These are phyloP conservation scores for Secale cereale DNA, from an alignment of 176 grass and related monocot species.

Conservation along the genomic window DNA sequence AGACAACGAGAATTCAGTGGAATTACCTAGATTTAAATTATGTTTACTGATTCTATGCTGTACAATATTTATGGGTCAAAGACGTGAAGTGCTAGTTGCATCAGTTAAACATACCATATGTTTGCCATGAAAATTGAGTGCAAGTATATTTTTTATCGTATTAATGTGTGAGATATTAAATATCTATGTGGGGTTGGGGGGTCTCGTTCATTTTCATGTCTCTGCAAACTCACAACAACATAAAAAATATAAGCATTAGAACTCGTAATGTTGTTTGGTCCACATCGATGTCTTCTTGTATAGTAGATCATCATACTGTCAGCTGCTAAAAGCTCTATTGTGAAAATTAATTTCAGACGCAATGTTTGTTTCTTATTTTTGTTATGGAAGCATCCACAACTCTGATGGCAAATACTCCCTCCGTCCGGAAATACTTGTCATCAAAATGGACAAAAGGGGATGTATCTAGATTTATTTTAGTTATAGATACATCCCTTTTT, in stretches of 20 bases:
- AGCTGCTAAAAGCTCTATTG: constrained; percentile 11
- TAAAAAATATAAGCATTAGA: neutral
- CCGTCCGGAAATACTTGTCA: too few relatives aligned
- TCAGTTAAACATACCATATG: constrained; percentile 1
- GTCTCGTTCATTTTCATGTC: constrained; percentile 12
- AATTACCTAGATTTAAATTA: neutral
- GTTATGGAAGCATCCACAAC: constrained; percentile 14
- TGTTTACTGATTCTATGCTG: neutral
- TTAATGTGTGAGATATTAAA: neutral
- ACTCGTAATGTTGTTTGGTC: constrained; percentile 21
- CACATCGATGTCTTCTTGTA: neutral
- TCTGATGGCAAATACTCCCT: neutral
- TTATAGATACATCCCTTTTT: too few relatives aligned
- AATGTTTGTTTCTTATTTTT: constrained; percentile 12
- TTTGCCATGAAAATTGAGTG: too few relatives aligned
- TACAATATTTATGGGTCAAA: constrained; percentile 23
- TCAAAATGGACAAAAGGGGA: too few relatives aligned
- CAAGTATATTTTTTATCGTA: neutral
- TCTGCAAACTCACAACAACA: neutral
- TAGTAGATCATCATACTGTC: neutral
- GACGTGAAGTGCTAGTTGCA: neutral
- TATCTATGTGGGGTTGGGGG: neutral
- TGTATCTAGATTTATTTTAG: too few relatives aligned
- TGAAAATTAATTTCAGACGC: neutral
- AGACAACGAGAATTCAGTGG: constrained; percentile 15